Evolutionary conservation across 2,329 filamentous ascomycete species (phyloP).

Genomic region (Colletotrichum tamarilloi): DNA sequence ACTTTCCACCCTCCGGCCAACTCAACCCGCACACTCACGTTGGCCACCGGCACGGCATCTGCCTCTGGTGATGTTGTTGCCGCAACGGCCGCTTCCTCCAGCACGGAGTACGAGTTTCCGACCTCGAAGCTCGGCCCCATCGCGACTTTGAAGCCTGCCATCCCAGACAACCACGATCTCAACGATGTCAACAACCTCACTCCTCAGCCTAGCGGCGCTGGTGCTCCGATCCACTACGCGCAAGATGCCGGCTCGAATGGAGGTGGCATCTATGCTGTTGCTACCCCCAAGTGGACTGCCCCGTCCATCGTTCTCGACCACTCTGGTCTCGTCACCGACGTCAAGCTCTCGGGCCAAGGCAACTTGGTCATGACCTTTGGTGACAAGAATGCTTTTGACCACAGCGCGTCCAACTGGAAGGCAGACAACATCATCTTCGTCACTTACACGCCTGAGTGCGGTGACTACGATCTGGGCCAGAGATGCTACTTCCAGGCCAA

Average conservation of each 20-base stretch:
- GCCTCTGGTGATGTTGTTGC: not conserved
- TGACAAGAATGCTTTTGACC: not conserved
- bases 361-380: not conserved
- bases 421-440: not conserved
- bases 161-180: not conserved
- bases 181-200: not conserved
- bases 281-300: not conserved
- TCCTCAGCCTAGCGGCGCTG: not conserved
- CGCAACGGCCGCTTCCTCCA: not conserved
- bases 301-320: constrained; percentile 1
- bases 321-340: not conserved
- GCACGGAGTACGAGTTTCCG: not conserved
- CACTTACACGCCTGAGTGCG: not conserved
- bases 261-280: not conserved
- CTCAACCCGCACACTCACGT: not conserved
- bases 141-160: not conserved
- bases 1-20: not conserved
- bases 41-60: not conserved
- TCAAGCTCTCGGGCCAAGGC: not conserved
- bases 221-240: not conserved
- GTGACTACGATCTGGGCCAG: not conserved
- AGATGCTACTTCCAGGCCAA: not conserved
- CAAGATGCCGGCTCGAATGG: not conserved
- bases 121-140: not conserved
- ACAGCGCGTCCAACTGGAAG: not conserved